phyloP scores from a whole-genome alignment of 2,329 filamentous ascomycete species.

The Colletotrichum sp. region DNA sequence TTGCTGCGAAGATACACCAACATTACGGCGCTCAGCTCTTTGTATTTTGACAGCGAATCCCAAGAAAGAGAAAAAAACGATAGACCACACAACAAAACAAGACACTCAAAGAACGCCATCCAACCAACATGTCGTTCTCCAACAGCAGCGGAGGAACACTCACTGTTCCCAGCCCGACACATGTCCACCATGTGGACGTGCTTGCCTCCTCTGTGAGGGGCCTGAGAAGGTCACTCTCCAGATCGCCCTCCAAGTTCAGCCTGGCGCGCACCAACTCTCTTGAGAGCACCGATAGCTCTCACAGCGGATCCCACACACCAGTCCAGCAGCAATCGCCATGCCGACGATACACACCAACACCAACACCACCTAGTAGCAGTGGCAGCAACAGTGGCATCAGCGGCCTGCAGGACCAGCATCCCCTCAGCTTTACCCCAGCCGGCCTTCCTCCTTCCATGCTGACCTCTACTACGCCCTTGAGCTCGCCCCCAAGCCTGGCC shows the following conservation, averaged over 20 bases:
- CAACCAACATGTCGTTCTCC: conserved; percentile 60
- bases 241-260: conserved; percentile 91
- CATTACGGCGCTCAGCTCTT: neutral
- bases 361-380: conserved; percentile 22
- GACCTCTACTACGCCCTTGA: conserved; percentile 33
- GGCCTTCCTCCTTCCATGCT: conserved; percentile 26
- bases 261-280: conserved; percentile 56
- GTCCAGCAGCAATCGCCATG: conserved; percentile 45
- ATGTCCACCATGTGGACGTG: conserved; percentile 82
- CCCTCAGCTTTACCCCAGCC: conserved; percentile 30
- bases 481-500: conserved; percentile 51
- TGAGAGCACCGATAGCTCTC: conserved; percentile 52
- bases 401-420: conserved; percentile 35
- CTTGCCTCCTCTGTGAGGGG: conserved; percentile 78
- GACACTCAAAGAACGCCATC: neutral
- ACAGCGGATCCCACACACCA: conserved; percentile 26
- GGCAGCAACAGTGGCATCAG: conserved; percentile 35
- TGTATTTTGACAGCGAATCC: neutral
- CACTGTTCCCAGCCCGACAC: conserved; percentile 85
- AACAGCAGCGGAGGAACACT: conserved; percentile 75
- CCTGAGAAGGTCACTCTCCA: conserved; percentile 84
- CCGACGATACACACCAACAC: conserved; percentile 39
- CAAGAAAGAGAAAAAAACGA: neutral
- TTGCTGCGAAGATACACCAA: neutral
- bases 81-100: neutral